Evolutionary conservation across 331 rosid species (phyloP).

Genomic region (Cydonia oblonga): DNA sequence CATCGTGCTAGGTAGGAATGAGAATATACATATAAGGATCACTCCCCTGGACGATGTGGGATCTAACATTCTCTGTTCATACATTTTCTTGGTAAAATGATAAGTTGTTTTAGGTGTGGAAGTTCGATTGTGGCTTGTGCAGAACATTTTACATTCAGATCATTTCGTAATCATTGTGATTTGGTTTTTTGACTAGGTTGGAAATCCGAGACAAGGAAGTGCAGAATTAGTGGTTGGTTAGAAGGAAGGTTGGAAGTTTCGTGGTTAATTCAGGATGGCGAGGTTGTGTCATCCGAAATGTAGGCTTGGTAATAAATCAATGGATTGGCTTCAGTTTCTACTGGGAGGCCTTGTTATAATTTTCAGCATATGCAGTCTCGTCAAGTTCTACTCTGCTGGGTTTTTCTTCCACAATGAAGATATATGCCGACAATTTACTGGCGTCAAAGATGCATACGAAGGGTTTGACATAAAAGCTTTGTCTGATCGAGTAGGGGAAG

Average conservation of each 20-base stretch:
- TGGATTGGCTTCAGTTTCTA: conserved; percentile 58
- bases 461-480: conserved; percentile 52
- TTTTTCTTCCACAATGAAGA: conserved; percentile 56
- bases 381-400: conserved; percentile 61
- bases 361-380: conserved; percentile 49
- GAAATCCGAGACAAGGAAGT: conserved; percentile 1
- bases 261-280: conserved; percentile 22
- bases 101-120: not conserved
- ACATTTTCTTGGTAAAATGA: not conserved
- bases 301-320: conserved; percentile 21
- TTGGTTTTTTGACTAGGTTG: conserved; percentile 5
- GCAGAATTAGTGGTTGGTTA: not conserved
- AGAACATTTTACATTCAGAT: not conserved
- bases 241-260: not conserved
- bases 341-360: conserved; percentile 60
- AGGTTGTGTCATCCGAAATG: conserved; percentile 47
- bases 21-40: too few relatives aligned
- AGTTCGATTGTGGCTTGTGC: not conserved
- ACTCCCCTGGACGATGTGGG: too few relatives aligned
- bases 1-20: too few relatives aligned
- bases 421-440: conserved; percentile 41
- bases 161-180: not conserved
- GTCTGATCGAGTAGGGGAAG: conserved; percentile 52
- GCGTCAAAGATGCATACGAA: conserved; percentile 20
- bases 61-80: not conserved